Conservation (phyloP, 1,284 basidiomycete genomes). For the Inonotus obliquus region DNA sequence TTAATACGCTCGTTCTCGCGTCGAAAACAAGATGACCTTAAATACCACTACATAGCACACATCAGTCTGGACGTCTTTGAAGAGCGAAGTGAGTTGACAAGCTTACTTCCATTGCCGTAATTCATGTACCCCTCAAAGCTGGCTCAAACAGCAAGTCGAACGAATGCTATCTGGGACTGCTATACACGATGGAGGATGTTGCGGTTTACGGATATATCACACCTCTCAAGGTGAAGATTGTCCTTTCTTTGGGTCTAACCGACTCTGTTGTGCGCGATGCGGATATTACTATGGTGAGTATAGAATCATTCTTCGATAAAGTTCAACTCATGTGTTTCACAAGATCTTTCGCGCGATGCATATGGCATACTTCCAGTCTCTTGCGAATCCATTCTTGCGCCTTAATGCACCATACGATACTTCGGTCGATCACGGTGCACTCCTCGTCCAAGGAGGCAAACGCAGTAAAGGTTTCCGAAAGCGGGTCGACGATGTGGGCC, state of each 20-base stretch:
- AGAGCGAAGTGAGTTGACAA: slow-evolving; percentile 49
- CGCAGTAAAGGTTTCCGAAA: slow-evolving; percentile 65
- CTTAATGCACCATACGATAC: slow-evolving; percentile 46
- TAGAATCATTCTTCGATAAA: neutral
- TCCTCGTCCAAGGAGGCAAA: slow-evolving; percentile 54
- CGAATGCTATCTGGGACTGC: slow-evolving; percentile 72
- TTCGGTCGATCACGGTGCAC: slow-evolving; percentile 45
- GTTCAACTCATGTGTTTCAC: neutral
- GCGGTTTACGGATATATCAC: slow-evolving; percentile 83
- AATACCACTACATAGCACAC: slow-evolving; percentile 80
- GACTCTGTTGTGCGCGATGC: slow-evolving; percentile 73
- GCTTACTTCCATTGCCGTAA: slow-evolving; percentile 15
- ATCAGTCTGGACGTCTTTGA: slow-evolving; percentile 78
- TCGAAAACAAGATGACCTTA: slow-evolving; percentile 59
- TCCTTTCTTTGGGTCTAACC: slow-evolving; percentile 68
- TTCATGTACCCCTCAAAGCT: slow-evolving; percentile 31
- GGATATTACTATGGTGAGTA: slow-evolving; percentile 61
- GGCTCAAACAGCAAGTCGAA: slow-evolving; percentile 42
- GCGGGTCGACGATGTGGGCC: slow-evolving; percentile 67
- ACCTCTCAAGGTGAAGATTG: slow-evolving; percentile 75
- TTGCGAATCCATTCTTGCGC: slow-evolving; percentile 75
- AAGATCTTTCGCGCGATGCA: slow-evolving; percentile 80
- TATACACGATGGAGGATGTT: slow-evolving; percentile 78
- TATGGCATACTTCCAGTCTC: slow-evolving; percentile 71
- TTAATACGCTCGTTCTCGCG: slow-evolving; percentile 63